A percentile compares a stretch with the other conserved stretches of the same genome.
Evolutionary conservation across 768 basidiomycete species (phyloP).

Genomic region (Agaricus blazei): DNA sequence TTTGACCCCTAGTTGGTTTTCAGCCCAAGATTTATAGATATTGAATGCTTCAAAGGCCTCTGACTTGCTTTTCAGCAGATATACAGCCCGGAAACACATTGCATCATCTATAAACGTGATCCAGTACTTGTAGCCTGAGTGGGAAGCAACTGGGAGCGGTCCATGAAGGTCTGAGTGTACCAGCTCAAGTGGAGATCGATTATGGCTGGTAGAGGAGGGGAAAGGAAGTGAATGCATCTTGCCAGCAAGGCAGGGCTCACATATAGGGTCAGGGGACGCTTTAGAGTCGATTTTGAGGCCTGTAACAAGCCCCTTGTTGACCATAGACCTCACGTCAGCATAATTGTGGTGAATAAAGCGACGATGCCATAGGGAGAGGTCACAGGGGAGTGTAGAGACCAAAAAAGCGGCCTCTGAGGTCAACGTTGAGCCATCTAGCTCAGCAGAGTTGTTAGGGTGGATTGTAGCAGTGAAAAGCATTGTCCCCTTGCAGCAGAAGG

Average conservation of each 20-base stretch:
- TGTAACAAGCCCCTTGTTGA: background rate
- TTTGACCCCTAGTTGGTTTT: conserved; percentile 20
- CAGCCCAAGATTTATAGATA: conserved; percentile 26
- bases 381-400: background rate
- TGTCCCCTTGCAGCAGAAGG: background rate
- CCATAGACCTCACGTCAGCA: background rate
- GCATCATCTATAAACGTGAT: conserved; percentile 25
- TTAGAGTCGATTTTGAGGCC: background rate
- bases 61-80: conserved; percentile 19
- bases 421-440: background rate
- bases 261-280: conserved; percentile 15
- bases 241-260: conserved; percentile 14
- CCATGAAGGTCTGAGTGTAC: conserved; percentile 27
- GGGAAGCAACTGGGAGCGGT: conserved; percentile 16
- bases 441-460: background rate
- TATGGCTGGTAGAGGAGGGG: conserved; percentile 1
- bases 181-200: conserved; percentile 13
- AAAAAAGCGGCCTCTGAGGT: background rate
- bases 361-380: conserved; percentile 1
- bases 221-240: conserved; percentile 16
- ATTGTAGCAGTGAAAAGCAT: background rate
- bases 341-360: conserved; percentile 2
- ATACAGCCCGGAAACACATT: conserved; percentile 14
- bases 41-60: conserved; percentile 23
- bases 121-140: conserved; percentile 22